phyloP scores from a whole-genome alignment of 129 eudicot species.

The Flaveria ramosissima region DNA sequence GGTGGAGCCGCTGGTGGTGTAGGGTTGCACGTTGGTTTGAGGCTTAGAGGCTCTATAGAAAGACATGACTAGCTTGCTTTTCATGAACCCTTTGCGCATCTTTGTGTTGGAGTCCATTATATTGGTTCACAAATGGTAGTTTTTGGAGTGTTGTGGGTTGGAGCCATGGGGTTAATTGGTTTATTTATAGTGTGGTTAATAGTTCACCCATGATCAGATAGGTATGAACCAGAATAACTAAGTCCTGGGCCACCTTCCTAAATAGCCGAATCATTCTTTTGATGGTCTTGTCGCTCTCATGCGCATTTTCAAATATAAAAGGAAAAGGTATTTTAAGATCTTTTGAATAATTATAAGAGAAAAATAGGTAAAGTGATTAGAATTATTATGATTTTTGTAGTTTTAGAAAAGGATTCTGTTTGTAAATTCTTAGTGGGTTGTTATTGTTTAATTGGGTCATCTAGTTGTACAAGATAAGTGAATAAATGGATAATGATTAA shows the following conservation, averaged over 20 bases:
- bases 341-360: conserved; percentile 6
- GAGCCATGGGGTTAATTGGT: conserved; percentile 16
- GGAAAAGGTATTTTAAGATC: conserved; percentile 13
- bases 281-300: conserved; percentile 40
- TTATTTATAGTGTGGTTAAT: conserved; percentile 32
- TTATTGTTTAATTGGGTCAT: background rate
- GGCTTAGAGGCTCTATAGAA: conserved; percentile 49
- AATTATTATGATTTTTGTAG: background rate
- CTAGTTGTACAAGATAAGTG: background rate
- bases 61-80: conserved; percentile 49
- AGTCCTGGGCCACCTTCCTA: conserved; percentile 24
- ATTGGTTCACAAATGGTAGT: background rate
- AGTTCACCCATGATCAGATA: conserved; percentile 23
- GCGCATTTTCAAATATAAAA: conserved; percentile 16
- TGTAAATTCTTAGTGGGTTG: background rate
- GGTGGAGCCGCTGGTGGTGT: conserved; percentile 11
- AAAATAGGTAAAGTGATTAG: conserved; percentile 17
- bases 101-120: conserved; percentile 58
- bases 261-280: conserved; percentile 37
- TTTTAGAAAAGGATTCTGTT: background rate
- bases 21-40: conserved; percentile 30
- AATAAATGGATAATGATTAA: background rate
- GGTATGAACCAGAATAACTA: conserved; percentile 32
- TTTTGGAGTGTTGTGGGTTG: conserved; percentile 24
- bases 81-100: conserved; percentile 57